A percentile compares a stretch with the other conserved stretches of the same genome.
Evolutionary conservation across 225 moss, liverwort and hornwort species (phyloP).

Genomic region (Pleurozium schreberi): DNA sequence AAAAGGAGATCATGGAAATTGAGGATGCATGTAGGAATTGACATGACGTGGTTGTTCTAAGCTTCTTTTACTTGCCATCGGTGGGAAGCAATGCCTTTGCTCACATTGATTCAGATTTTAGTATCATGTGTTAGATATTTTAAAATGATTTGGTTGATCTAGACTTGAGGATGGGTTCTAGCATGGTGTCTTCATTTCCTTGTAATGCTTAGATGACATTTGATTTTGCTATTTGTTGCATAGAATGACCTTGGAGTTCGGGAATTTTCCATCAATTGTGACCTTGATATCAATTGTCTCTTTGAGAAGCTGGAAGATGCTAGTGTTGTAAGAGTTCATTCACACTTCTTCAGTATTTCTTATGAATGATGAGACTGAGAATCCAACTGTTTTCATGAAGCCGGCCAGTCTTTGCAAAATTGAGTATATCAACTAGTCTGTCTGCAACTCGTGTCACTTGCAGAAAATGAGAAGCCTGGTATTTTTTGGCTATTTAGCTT

Average conservation of each 20-base stretch:
- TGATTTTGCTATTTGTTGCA: background rate
- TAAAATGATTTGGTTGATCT: background rate
- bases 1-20: too few species aligned
- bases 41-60: background rate
- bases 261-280: accelerated
- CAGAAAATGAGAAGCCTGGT: too few species aligned
- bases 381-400: too few species aligned
- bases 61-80: background rate
- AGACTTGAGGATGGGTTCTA: background rate
- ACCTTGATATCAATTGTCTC: background rate
- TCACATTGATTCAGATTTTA: background rate
- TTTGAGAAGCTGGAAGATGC: background rate
- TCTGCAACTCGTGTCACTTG: too few species aligned
- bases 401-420: too few species aligned
- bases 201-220: background rate
- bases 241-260: accelerated
- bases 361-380: too few species aligned
- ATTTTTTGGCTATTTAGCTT: too few species aligned
- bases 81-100: background rate
- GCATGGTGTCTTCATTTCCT: background rate
- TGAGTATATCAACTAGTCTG: too few species aligned
- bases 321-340: too few species aligned
- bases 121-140: background rate
- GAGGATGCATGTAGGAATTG: background rate
- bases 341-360: too few species aligned